Conservation (phyloP, 73 alveolate genomes). For the Uronychia setigera region DNA sequence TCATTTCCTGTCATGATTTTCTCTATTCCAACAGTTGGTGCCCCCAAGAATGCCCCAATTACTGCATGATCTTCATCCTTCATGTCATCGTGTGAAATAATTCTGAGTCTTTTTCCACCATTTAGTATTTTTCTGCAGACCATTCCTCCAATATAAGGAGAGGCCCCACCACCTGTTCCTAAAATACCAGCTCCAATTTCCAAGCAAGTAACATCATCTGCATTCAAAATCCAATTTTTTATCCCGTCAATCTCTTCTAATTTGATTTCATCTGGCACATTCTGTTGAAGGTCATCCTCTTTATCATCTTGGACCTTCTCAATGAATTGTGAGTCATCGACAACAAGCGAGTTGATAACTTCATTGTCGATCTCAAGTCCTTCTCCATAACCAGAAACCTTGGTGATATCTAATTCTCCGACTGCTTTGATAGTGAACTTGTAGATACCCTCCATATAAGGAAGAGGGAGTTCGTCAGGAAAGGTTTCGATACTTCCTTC, state of each 20-base stretch:
- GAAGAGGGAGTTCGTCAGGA: slow-evolving; percentile 3
- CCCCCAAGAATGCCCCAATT: slow-evolving; percentile 26
- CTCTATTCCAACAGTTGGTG: slow-evolving; percentile 24
- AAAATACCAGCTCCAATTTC: slow-evolving; percentile 21
- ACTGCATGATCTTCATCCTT: not conserved
- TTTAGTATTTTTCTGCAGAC: not conserved
- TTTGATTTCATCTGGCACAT: not conserved
- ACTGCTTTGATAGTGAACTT: slow-evolving; percentile 12
- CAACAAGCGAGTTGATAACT: not conserved
- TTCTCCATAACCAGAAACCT: not conserved
- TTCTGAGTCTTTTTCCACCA: slow-evolving; percentile 5
- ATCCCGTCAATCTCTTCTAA: not conserved
- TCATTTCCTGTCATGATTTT: slow-evolving; percentile 18
- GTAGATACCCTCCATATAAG: slow-evolving; percentile 11
- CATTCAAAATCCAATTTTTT: slow-evolving; percentile 4
- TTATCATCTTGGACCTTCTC: not conserved
- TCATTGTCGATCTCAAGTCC: not conserved
- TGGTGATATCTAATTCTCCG: slow-evolving; percentile 9
- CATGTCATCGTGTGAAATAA: not conserved
- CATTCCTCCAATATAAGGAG: slow-evolving; percentile 9
- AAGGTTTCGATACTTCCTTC: not conserved
- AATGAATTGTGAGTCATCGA: not conserved
- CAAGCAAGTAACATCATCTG: slow-evolving; percentile 3
- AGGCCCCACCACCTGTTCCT: slow-evolving; percentile 35
- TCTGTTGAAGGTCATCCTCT: slow-evolving; percentile 6